Evolutionary conservation across 2,329 filamentous ascomycete genomes (phyloP).

Genomic region (Trichophyton verrucosum): DNA sequence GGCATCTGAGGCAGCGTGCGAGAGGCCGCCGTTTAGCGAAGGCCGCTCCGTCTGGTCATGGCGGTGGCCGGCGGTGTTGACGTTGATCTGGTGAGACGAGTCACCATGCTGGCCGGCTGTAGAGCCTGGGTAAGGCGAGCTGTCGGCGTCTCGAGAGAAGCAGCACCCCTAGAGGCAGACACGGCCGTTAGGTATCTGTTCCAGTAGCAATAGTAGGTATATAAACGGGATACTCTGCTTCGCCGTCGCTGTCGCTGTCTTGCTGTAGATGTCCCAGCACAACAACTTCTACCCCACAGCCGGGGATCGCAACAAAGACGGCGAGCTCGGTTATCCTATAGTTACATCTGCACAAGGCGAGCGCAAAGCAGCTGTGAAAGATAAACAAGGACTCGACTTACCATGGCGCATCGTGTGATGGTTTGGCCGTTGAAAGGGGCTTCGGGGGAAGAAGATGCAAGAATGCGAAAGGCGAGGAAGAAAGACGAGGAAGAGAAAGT

Average conservation of each 20-base stretch:
- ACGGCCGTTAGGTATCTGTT: not conserved
- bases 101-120: slow-evolving; percentile 18
- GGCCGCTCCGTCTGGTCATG: slow-evolving; percentile 7
- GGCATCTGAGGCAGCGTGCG: slow-evolving; percentile 11
- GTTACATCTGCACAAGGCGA: not conserved
- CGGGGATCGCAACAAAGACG: not conserved
- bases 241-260: no score
- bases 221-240: not conserved
- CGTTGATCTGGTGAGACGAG: slow-evolving; percentile 13
- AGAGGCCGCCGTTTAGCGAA: not conserved
- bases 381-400: not conserved
- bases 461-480: not conserved
- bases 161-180: slow-evolving; percentile 28
- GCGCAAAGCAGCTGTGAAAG: not conserved
- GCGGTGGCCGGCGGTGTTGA: not conserved
- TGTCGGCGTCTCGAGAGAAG: slow-evolving; percentile 25
- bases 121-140: slow-evolving; percentile 17
- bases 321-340: not conserved
- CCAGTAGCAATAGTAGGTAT: not conserved
- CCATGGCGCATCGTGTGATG: not conserved
- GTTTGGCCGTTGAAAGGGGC: not conserved
- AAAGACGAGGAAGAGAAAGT: not conserved
- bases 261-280: no score
- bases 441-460: not conserved
- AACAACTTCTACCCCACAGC: not conserved